Percentiles rank a stretch among this genome's conserved stretches.
Evolutionary conservation across 2,329 filamentous ascomycete genomes (phyloP).

Genomic region (Chrysoporthe deuterocubensis): DNA sequence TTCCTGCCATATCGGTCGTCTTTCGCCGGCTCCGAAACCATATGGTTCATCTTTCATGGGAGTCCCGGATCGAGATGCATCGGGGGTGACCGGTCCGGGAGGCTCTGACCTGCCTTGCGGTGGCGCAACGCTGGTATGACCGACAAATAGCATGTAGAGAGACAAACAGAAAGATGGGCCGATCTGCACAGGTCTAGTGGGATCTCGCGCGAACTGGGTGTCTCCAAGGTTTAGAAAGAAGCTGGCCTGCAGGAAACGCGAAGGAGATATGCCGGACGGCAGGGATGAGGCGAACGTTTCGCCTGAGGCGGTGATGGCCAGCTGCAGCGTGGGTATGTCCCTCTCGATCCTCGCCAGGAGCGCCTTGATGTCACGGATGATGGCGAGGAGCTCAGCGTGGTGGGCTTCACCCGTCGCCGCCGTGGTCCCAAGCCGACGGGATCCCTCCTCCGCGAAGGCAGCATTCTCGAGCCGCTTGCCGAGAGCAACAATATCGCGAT

Average conservation of each 20-base stretch:
- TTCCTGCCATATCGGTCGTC: slow-evolving; percentile 86
- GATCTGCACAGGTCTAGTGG: slow-evolving; percentile 72
- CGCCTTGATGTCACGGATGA: slow-evolving; percentile 75
- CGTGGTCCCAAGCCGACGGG: slow-evolving; percentile 47
- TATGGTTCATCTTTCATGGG: slow-evolving; percentile 51
- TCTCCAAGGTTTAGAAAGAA: slow-evolving; percentile 88
- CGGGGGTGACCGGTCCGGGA: slow-evolving; percentile 25
- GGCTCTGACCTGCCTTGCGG: background rate
- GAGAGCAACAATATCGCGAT: slow-evolving; percentile 80
- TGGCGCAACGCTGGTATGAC: slow-evolving; percentile 57
- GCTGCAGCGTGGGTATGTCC: slow-evolving; percentile 86
- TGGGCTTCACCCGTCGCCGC: slow-evolving; percentile 58
- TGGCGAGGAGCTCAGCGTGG: slow-evolving; percentile 66
- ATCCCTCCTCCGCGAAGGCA: slow-evolving; percentile 64
- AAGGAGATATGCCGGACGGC: slow-evolving; percentile 84
- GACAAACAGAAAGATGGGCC: slow-evolving; percentile 86
- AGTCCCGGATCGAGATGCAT: slow-evolving; percentile 23
- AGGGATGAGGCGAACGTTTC: slow-evolving; percentile 82
- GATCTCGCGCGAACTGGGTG: slow-evolving; percentile 73
- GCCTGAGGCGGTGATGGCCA: slow-evolving; percentile 93
- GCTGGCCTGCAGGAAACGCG: slow-evolving; percentile 87
- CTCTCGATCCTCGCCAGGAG: slow-evolving; percentile 83
- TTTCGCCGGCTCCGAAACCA: slow-evolving; percentile 57
- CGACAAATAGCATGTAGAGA: slow-evolving; percentile 92
- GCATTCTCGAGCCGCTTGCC: slow-evolving; percentile 75